phyloP scores from a whole-genome alignment of 257 asterid genomes.

The Buddleja alternifolia region DNA sequence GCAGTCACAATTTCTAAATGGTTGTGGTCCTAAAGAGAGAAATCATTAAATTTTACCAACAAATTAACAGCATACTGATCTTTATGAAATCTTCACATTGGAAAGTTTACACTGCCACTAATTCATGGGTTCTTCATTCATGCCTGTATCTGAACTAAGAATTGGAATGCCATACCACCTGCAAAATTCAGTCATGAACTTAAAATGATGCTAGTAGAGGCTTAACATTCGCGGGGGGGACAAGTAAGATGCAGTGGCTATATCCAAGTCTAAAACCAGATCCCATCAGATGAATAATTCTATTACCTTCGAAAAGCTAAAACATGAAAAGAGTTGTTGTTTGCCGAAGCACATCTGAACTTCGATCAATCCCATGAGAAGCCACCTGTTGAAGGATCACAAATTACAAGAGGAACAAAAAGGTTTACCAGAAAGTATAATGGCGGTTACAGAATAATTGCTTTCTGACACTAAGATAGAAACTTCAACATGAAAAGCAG shows the following conservation, averaged over 20 bases:
- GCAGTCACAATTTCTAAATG: not conserved
- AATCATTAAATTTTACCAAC: not conserved
- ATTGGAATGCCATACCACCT: conserved; percentile 40
- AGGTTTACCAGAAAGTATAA: not conserved
- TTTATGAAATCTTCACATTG: conserved; percentile 33
- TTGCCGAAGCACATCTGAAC: conserved; percentile 90
- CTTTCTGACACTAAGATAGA: conserved; percentile 11
- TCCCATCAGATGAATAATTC: conserved; percentile 38
- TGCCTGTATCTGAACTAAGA: conserved; percentile 32
- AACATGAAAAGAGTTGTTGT: conserved; percentile 80
- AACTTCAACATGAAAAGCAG: not conserved
- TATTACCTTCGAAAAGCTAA: conserved; percentile 47
- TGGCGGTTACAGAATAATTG: conserved; percentile 8
- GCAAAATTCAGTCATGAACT: conserved; percentile 25
- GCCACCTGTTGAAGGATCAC: conserved; percentile 69
- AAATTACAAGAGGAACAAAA: not conserved
- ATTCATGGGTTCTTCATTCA: conserved; percentile 17
- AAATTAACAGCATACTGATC: conserved; percentile 34
- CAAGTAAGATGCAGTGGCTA: not conserved
- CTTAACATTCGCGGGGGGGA: too few species aligned
- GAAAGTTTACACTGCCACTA: conserved; percentile 25
- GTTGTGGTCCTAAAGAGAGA: not conserved
- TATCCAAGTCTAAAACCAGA: conserved; percentile 33
- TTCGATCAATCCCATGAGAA: conserved; percentile 95
- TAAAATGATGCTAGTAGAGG: not conserved